Percentiles rank a stretch among this genome's conserved stretches.
phyloP scores from a whole-genome alignment of 257 asterid genomes.

The Fraxinus anomala region DNA sequence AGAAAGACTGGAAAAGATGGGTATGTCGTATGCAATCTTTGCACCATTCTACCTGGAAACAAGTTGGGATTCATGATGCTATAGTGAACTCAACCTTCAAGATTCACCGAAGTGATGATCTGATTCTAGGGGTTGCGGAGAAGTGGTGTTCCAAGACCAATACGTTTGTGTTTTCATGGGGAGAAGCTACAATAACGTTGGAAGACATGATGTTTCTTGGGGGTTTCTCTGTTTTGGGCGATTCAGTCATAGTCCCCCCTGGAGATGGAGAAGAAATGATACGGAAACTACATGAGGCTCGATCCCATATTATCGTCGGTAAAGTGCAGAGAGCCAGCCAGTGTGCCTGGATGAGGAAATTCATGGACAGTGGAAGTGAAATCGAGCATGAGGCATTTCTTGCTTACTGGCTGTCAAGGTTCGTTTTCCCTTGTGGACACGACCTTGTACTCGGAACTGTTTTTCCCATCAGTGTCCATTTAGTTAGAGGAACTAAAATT shows the following conservation, averaged over 20 bases:
- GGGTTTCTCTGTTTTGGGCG: conserved; percentile 17
- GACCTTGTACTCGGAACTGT: not conserved
- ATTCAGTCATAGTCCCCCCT: not conserved
- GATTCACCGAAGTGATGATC: not conserved
- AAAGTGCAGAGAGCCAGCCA: not conserved
- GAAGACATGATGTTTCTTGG: conserved; percentile 24
- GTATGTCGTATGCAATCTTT: not conserved
- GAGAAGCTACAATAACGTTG: conserved; percentile 24
- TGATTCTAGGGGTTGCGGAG: conserved; percentile 15
- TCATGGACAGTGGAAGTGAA: conserved; percentile 7
- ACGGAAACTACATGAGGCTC: not conserved
- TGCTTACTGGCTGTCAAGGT: conserved; percentile 37
- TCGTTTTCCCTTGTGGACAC: conserved; percentile 16
- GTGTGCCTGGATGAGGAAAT: conserved; percentile 21
- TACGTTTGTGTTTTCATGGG: conserved; percentile 20
- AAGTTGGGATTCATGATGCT: conserved; percentile 19
- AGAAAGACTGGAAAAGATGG: not conserved
- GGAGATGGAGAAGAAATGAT: not conserved
- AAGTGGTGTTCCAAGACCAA: conserved; percentile 22
- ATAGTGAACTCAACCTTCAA: not conserved
- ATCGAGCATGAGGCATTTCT: conserved; percentile 41
- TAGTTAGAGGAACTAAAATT: conserved; percentile 27
- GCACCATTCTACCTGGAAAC: conserved; percentile 2
- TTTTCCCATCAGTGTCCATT: conserved; percentile 30
- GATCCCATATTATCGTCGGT: not conserved